These are phyloP conservation scores for Podaxis pistillaris DNA, from an alignment of 768 basidiomycete species.

Conservation along the genomic window DNA sequence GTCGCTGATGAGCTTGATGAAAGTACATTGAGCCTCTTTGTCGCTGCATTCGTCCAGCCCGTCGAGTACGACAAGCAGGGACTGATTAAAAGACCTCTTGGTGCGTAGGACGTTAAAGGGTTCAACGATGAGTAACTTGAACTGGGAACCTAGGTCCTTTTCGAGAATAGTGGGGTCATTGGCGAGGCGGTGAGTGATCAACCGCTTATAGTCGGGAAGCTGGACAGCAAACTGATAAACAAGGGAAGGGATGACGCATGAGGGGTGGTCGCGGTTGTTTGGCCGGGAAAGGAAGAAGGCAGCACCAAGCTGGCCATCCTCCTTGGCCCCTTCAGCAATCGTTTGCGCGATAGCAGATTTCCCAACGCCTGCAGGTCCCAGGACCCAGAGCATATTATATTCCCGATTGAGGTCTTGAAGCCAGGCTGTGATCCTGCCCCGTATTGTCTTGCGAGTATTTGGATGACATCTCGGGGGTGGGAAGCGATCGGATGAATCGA, in stretches of 20 bases:
- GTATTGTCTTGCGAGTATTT: conserved; percentile 14
- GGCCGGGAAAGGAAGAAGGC: conserved; percentile 3
- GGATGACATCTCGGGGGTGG: conserved; percentile 18
- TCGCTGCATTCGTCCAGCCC: background rate
- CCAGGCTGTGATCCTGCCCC: conserved; percentile 34
- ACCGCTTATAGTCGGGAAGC: background rate
- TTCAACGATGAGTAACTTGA: background rate
- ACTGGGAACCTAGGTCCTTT: background rate
- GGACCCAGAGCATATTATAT: conserved; percentile 16
- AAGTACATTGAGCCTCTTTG: background rate
- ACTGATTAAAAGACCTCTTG: background rate
- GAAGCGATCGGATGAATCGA: conserved; percentile 8
- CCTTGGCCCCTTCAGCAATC: background rate
- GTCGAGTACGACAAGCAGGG: background rate
- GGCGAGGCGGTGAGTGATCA: background rate
- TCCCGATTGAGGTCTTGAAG: conserved; percentile 31
- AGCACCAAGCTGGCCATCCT: conserved; percentile 2
- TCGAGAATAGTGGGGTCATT: background rate
- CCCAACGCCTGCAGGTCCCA: background rate
- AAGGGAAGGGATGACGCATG: background rate
- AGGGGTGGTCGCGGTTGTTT: background rate
- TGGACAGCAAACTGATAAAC: background rate
- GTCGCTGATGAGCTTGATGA: background rate
- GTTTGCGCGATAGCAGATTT: background rate
- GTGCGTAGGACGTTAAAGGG: background rate